Conservation (phyloP, 2,329 filamentous ascomycete species). For the Dactylonectria estremocensis region DNA sequence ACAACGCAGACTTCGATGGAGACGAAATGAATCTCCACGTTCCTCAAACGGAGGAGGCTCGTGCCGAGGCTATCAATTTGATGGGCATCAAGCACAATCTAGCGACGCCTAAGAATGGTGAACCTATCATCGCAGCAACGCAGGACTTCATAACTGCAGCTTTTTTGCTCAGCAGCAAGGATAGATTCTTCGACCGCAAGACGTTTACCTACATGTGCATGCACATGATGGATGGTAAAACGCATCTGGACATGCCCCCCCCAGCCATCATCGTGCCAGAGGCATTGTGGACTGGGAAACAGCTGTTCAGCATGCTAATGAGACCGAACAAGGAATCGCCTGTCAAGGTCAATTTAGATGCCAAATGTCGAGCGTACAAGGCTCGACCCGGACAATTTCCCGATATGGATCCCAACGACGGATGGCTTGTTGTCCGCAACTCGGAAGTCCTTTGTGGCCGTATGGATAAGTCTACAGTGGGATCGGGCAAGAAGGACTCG, state of each 20-base stretch:
- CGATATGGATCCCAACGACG: constrained; percentile 88
- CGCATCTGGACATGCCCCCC: constrained; percentile 86
- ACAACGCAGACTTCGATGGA: constrained; percentile 99
- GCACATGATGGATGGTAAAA: constrained; percentile 90
- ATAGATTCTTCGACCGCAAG: constrained; percentile 90
- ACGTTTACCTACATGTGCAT: constrained; percentile 92
- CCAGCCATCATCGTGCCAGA: constrained; percentile 90
- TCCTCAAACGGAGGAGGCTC: constrained; percentile 96
- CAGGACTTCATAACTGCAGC: constrained; percentile 99
- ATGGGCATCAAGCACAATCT: constrained; percentile 99
- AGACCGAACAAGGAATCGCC: constrained; percentile 87
- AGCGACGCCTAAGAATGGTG: constrained; percentile 95
- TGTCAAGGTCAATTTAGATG: constrained; percentile 92
- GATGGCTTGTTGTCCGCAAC: constrained; percentile 93
- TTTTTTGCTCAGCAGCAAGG: constrained; percentile 91
- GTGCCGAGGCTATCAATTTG: constrained; percentile 93
- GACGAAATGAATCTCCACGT: constrained; percentile 99
- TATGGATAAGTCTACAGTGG: constrained; percentile 99
- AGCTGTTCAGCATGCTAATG: constrained; percentile 93
- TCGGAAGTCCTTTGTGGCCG: constrained; percentile 97
- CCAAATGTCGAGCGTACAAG: constrained; percentile 88
- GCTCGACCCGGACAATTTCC: constrained; percentile 70
- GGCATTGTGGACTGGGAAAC: constrained; percentile 95
- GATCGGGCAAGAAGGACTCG: constrained; percentile 96
- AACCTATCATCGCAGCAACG: constrained; percentile 98